Base-by-base conservation (phyloP, 1,139 yeast species). In the Taphrina wiesneri region DNA sequence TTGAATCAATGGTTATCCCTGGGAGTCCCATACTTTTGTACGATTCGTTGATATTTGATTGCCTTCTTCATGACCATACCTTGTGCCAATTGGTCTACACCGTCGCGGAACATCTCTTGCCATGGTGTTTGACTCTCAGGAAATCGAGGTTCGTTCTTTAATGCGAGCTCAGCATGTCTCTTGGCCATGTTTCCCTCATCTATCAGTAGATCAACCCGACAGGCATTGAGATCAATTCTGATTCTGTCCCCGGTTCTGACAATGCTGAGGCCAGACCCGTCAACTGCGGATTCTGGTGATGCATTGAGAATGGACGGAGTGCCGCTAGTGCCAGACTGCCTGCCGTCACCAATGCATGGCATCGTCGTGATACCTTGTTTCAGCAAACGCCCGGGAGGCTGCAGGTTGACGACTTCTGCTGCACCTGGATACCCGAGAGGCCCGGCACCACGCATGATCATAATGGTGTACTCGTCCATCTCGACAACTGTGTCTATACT, bases 121-220 rank as follows among this genome's bases (percentile, higher is more conserved):
- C 74, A 72, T 36, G 74, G 74, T n/a, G 74, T 72, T 52, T 72
- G 74, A 5, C 71, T 67, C 32, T 60, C 66, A 13, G 73, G 73
- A 32, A 54, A 43, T 26, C 53, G 57, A 63, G 54, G 68, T 45
- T 70, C 59, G 28, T 68, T 66, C 63, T 19, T 45, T 32, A n/a
- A 47, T 17, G 26, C 56, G 25, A 69, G 62, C n/a, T 65, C 56
- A 5, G 26, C 36, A 34, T 63, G 67, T 3, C 72, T 65, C 39
- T 57, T 51, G 11, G 41, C 65, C 43, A 71, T 60, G 23, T 67
- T 73, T 46, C 67, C 66, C 15, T 53, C 65, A 2, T 70, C 45
- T 6, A 70, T 34, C 23, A 70, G 67, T 30, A 70, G 68, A 49
- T 70, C 70, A 21, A 70, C 71, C 11, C 65, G 39, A 19, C 71